Evolutionary conservation across 768 basidiomycete genomes (phyloP), one percentile per base, ranked within the genome.

Genomic region (Mycena capillaripes): DNA sequence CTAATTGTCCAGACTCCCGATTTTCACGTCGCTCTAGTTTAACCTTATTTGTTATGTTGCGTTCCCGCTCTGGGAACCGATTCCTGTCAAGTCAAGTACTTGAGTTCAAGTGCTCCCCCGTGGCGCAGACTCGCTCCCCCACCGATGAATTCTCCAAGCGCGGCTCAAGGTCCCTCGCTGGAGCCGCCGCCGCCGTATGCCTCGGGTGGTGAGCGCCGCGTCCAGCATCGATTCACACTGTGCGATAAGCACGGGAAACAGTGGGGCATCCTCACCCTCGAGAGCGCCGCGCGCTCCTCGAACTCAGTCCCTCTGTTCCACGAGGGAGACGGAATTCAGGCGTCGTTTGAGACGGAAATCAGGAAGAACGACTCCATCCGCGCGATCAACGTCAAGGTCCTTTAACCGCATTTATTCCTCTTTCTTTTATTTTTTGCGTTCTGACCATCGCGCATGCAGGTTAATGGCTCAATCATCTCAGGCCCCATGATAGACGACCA

Each of bases 321-420:
- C 42, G 55, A 65, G 57, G 56, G 27, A 21, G 69, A 64, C 38
- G 27, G n/a, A 0, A 38, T 70, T 21, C n/a, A 42, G 2, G 69
- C 62, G 25, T 14, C 56, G 0, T 34, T 70, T 19, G 55, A 63
- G 7, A 46, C 32, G 59, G 68, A 44, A 17, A 38, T 30, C 16
- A 36, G 53, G 9, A 57, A 46, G 16, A 19, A 10, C 19, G 46
- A 58, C 14, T 48, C 69, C 21, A 29, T 64, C 1, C 44, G 62
- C 25, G 38, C 61, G 1, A 23, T 70, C 44, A 70, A 55, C 19
- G 38, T 70, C 6, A 53, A 36, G 67, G 56, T 65, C 10, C 25
- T 17, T 27, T 1, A n/a, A 29, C 23, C n/a, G n/a, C n/a, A n/a
- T n/a, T n/a, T n/a, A n/a, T n/a, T n/a, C n/a, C n/a, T n/a, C n/a